These are phyloP conservation scores for Fagopyrum tataricum DNA, from an alignment of 148 eudicot species.

Conservation along the genomic window DNA sequence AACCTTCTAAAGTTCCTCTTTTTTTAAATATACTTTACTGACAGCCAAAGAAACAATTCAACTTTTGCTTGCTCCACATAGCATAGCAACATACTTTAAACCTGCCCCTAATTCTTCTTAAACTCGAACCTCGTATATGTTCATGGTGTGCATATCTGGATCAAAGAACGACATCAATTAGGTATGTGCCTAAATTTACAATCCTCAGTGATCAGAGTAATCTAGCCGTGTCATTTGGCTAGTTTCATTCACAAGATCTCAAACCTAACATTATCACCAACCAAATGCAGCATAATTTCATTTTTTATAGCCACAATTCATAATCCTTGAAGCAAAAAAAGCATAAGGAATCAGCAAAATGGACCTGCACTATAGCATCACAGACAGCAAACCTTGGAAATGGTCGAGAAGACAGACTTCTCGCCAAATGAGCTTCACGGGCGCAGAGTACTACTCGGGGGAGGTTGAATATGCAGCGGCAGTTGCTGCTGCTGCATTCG, in stretches of 20 bases:
- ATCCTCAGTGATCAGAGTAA: neutral
- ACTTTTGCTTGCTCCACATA: neutral
- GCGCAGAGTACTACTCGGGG: neutral
- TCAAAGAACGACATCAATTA: neutral
- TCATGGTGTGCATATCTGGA: neutral
- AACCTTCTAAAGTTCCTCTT: neutral
- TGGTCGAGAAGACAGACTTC: neutral
- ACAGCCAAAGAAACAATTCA: constrained; percentile 1
- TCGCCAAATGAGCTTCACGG: neutral
- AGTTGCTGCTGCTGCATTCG: constrained; percentile 79
- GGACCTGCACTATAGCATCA: constrained; percentile 2
- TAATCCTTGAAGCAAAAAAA: neutral
- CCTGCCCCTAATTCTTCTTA: neutral
- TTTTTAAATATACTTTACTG: neutral
- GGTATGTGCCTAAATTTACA: neutral
- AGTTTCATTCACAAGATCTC: neutral
- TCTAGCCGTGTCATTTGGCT: neutral
- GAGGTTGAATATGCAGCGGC: constrained; percentile 45
- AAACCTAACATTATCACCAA: neutral
- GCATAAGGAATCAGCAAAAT: neutral
- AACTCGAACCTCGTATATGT: neutral
- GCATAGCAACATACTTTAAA: neutral
- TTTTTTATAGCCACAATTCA: neutral
- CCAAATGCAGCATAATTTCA: neutral
- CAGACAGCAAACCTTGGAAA: constrained; percentile 1